phyloP scores from a whole-genome alignment of 495 filamentous ascomycete genomes.

The Neurospora pannonica region DNA sequence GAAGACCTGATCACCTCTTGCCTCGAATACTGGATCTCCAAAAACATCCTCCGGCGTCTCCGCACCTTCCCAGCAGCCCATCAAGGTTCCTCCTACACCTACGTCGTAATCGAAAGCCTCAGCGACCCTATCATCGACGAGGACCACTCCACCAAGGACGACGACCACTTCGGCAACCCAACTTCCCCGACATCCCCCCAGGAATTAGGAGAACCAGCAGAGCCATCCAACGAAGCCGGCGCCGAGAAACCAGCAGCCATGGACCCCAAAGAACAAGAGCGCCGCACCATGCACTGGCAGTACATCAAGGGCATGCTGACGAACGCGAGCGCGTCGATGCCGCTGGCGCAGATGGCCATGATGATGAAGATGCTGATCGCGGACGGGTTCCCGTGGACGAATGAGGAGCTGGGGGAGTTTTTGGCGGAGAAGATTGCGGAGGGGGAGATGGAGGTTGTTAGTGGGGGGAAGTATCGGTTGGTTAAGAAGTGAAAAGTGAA shows the following conservation, averaged over 20 bases:
- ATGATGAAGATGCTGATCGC: conserved; percentile 87
- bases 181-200: background rate
- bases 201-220: background rate
- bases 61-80: conserved; percentile 10
- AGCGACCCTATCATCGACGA: conserved; percentile 23
- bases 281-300: conserved; percentile 74
- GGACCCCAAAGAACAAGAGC: conserved; percentile 55
- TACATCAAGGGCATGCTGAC: conserved; percentile 94
- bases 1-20: conserved; percentile 64
- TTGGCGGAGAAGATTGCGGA: conserved; percentile 61
- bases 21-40: conserved; percentile 76
- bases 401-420: conserved; percentile 68
- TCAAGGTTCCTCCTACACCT: conserved; percentile 7
- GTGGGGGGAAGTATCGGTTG: conserved; percentile 61
- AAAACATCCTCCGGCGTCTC: conserved; percentile 61
- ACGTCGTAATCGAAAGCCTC: conserved; percentile 34
- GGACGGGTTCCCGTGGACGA: conserved; percentile 73
- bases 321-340: conserved; percentile 70
- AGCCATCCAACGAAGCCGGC: too few relatives aligned
- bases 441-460: conserved; percentile 59
- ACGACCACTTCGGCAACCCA: background rate
- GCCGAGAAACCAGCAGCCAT: conserved; percentile 10
- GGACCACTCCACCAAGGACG: conserved; percentile 14
- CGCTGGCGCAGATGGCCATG: conserved; percentile 71
- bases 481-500: conserved; percentile 33